A percentile compares a stretch with the other conserved stretches of the same genome.
Conservation (phyloP, 257 asterid genomes). For the Cinchona pubescens region DNA sequence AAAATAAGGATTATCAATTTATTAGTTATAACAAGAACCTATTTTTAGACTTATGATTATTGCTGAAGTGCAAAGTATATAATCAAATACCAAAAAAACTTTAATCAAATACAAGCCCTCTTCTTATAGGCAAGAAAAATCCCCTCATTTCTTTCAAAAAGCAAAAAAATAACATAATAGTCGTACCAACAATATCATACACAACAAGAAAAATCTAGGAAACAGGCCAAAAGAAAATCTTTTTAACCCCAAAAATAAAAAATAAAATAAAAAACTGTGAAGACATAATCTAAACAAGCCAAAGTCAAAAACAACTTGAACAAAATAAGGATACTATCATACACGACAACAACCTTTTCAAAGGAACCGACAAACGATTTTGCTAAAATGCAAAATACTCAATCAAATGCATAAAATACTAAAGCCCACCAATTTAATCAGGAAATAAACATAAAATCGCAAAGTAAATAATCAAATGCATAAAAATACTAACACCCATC, state of each 20-base stretch:
- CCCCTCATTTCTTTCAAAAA: not conserved
- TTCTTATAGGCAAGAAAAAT: not conserved
- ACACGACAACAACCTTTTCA: not conserved
- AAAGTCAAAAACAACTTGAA: not conserved
- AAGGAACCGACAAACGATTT: not conserved
- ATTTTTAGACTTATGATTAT: no score
- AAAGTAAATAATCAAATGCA: not conserved
- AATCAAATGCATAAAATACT: not conserved
- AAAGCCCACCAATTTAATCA: not conserved
- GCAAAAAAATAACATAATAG: not conserved
- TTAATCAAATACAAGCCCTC: no score
- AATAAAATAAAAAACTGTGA: not conserved
- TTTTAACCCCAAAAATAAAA: no score
- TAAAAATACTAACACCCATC: not conserved
- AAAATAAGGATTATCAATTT: no score
- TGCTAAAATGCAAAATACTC: not conserved
- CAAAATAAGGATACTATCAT: not conserved
- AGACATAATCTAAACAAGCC: not conserved
- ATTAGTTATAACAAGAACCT: no score
- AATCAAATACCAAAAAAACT: no score
- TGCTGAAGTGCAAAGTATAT: no score
- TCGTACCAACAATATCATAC: not conserved
- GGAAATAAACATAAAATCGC: not conserved
- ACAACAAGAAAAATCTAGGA: not conserved
- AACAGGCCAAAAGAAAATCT: not conserved